A percentile compares a stretch with the other conserved stretches of the same genome.
Evolutionary conservation across 805 yeast species (phyloP).

Genomic region (Kazachstania kunashirensis): DNA sequence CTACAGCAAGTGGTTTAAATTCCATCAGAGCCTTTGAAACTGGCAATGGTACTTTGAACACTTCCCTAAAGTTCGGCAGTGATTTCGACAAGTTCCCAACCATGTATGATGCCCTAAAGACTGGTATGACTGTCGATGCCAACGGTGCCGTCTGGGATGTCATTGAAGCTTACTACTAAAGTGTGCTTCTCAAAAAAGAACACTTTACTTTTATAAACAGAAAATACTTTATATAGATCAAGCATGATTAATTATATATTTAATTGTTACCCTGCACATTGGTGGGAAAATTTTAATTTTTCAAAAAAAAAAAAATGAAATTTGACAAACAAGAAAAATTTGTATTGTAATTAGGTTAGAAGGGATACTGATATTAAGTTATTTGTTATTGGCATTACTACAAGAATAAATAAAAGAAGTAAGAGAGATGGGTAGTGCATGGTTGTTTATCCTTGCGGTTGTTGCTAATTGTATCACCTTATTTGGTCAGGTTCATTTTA

Average conservation of each 20-base stretch:
- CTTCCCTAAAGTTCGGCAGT: constrained; percentile 18
- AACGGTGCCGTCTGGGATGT: constrained; percentile 25
- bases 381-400: too few relatives aligned
- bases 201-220: too few relatives aligned
- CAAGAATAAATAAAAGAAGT: too few relatives aligned
- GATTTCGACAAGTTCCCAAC: constrained; percentile 23
- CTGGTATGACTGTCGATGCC: constrained; percentile 17
- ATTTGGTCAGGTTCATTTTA: constrained; percentile 88
- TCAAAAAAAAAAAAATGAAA: too few relatives aligned
- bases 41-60: constrained; percentile 7
- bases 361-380: too few relatives aligned
- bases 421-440: constrained; percentile 14
- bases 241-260: too few relatives aligned
- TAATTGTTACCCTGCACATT: too few relatives aligned
- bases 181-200: too few relatives aligned
- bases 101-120: constrained; percentile 14
- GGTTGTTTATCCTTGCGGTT: constrained; percentile 60
- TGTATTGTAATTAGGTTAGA: too few relatives aligned
- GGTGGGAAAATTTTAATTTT: too few relatives aligned
- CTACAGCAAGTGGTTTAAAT: constrained; percentile 17
- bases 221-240: too few relatives aligned
- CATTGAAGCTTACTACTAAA: constrained; percentile 18
- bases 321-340: too few relatives aligned
- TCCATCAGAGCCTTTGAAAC: constrained; percentile 22
- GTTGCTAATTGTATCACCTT: constrained; percentile 77